Base-by-base conservation (phyloP, 2,329 filamentous ascomycete species). In the Colletotrichum spaethianum region DNA sequence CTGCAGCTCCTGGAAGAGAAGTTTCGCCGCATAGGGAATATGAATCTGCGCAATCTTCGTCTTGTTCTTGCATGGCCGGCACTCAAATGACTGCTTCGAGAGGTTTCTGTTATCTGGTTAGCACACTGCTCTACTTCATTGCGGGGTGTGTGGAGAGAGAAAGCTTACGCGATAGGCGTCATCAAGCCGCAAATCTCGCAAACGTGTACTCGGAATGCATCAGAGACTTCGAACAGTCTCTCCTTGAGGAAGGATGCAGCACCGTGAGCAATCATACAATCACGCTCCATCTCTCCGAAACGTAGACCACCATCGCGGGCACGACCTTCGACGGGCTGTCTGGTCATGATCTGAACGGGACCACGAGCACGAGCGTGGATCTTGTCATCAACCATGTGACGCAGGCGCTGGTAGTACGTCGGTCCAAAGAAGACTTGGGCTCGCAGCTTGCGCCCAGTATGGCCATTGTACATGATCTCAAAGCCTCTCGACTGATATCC, bases 181-280 rank as follows among this genome's bases (percentile, higher is more conserved):
- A 99, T 99, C 77, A 99, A 88, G 78, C 96, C 96, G 82, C 96
- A 99, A 79, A 98, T 97, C 84, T 99, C 96, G 86, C 96, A 99
- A 79, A 99, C 93, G 83, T 99, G 96, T 72, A 99, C 96, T 82
- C 95, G 90, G 89, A 98, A 99, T 46, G 96, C 96, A 86, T 99
- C 96, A 64, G 94, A 98, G 62, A 99, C 96, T 82, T 98, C 96
- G 79, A 99, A 98, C 70, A 99, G 85, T 79, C 96, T 91, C 87
- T 99, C 96, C 86, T 99, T 99, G 80, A 99, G 85, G 89, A 99
- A 99, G 1, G 95, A 93, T 66, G 94, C 96, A 4, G 97, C 96
- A 81, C 96, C 96, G 82, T 99, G 97, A n/a, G 97, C 95, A 86
- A 99, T 99, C 96, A 99, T 99, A 83, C 96, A 99, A 90, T 99